Evolutionary conservation across 306 rosid genomes (phyloP).

Genomic region (Glycine soja): DNA sequence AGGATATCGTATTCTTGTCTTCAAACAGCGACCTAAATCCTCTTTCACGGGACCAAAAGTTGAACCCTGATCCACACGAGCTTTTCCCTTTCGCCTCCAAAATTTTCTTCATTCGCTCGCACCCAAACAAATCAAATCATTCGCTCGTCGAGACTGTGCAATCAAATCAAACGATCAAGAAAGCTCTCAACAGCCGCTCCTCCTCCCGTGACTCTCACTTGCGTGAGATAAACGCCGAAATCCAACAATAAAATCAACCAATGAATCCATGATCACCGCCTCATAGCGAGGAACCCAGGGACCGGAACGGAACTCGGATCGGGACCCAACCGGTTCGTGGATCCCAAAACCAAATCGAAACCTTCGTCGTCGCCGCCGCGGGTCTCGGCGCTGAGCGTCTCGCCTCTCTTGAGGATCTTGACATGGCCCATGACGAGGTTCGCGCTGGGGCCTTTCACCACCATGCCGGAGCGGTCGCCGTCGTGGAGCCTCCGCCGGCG

Average conservation of each 20-base stretch:
- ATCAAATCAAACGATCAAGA: constrained; percentile 40
- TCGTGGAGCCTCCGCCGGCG: constrained; percentile 54
- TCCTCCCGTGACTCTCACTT: neutral
- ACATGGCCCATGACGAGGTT: constrained; percentile 78
- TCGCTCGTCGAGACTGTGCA: constrained; percentile 45
- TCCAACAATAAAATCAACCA: neutral
- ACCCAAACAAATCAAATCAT: constrained; percentile 22
- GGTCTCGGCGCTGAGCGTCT: constrained; percentile 43
- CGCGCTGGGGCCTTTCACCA: constrained; percentile 46
- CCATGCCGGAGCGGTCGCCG: constrained; percentile 39
- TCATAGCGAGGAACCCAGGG: constrained; percentile 55
- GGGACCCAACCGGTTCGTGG: constrained; percentile 80
- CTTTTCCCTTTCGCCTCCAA: neutral
- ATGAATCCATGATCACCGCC: neutral
- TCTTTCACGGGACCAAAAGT: neutral
- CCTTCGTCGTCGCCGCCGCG: neutral
- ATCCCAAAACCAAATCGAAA: constrained; percentile 61
- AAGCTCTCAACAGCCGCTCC: neutral
- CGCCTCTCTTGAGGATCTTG: constrained; percentile 89
- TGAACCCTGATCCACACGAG: neutral
- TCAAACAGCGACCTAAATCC: neutral
- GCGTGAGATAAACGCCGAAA: constrained; percentile 3
- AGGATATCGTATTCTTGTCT: neutral
- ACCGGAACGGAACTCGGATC: constrained; percentile 86
- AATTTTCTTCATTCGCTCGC: constrained; percentile 27